Evolutionary conservation across 495 filamentous ascomycete species (phyloP).

Genomic region (Neurospora tetraspora): DNA sequence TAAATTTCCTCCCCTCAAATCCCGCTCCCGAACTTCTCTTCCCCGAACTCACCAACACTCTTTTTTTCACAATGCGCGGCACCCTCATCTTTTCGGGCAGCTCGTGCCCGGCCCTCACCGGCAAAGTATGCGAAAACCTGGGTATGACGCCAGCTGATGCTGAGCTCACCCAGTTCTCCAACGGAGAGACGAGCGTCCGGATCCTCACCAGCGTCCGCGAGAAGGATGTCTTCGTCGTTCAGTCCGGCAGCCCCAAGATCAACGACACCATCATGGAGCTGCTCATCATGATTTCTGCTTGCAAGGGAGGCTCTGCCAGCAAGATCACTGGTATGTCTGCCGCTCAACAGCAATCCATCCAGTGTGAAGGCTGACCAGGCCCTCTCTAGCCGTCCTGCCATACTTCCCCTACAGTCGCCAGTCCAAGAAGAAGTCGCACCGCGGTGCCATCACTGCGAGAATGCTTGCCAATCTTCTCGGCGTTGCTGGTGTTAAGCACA

Average conservation of each 20-base stretch:
- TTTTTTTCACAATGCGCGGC: conserved; percentile 38
- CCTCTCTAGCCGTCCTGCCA: conserved; percentile 75
- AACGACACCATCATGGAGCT: conserved; percentile 99
- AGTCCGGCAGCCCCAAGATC: conserved; percentile 92
- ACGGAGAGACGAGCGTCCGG: conserved; percentile 91
- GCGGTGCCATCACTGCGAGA: conserved; percentile 90
- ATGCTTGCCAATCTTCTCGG: conserved; percentile 93
- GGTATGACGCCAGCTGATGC: conserved; percentile 47
- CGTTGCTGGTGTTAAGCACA: conserved; percentile 91
- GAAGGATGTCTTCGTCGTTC: conserved; percentile 97
- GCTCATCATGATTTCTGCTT: conserved; percentile 96
- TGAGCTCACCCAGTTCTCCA: conserved; percentile 51
- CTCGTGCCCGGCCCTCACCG: conserved; percentile 45
- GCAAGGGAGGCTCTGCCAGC: conserved; percentile 94
- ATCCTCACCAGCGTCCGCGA: conserved; percentile 90
- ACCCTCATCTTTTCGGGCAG: conserved; percentile 48
- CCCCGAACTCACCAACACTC: not conserved
- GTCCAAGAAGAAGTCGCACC: conserved; percentile 97
- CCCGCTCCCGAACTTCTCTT: conserved; percentile 5
- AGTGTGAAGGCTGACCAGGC: conserved; percentile 8
- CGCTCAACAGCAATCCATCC: conserved; percentile 1
- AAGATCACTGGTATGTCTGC: conserved; percentile 78
- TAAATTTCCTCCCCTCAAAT: not conserved
- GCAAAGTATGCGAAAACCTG: conserved; percentile 49
- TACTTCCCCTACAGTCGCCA: conserved; percentile 99